Evolutionary conservation across 495 filamentous ascomycete species (phyloP), one percentile per base, ranked within the genome.

Genomic region (Hypoxylon rickii): DNA sequence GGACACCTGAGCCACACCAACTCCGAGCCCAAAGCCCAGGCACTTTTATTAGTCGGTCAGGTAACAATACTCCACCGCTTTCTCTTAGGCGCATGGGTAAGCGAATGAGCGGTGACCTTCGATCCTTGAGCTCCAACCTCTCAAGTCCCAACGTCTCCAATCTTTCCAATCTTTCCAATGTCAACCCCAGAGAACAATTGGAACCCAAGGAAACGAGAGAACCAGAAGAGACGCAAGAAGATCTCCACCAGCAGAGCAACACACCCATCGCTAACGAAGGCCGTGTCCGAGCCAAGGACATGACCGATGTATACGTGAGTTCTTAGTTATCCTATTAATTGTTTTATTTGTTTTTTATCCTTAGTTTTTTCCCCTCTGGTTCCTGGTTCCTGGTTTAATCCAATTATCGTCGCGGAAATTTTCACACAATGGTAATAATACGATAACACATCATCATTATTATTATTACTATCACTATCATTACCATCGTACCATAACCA

Each of bases 291-390:
- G 75, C 86, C 69, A 86, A 82, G 74, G 88, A 86, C 76, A 96
- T 96, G 91, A 79, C 88, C 67, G 89, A 96, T 81, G 88, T 95
- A 77, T 96, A 89, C 76, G 92, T 96, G 85, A 86, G 92, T 88
- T 26, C 10, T n/a, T n/a, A n/a, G n/a, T n/a, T n/a, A n/a, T n/a
- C n/a, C n/a, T n/a, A n/a, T n/a, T n/a, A n/a, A 46, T 53, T 44
- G 16, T 40, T 29, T 29, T 29, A 4, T 29, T 10, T 29, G 4
- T 29, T 10, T 29, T 29, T 29, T 29, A 4, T 29, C 10, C 24
- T 10, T 4, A 29, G 10, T 4, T 29, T 10, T 10, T 29, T 29
- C 24, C 24, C 4, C 24, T 29, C 10, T 29, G 4, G 4, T 29
- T 29, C 10, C 10, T 29, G 4, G 4, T 29, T 29, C 10, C 10